A percentile compares a stretch with the other conserved stretches of the same genome.
phyloP scores from a whole-genome alignment of 1,284 basidiomycete species.

The Tylopilus microsporus region DNA sequence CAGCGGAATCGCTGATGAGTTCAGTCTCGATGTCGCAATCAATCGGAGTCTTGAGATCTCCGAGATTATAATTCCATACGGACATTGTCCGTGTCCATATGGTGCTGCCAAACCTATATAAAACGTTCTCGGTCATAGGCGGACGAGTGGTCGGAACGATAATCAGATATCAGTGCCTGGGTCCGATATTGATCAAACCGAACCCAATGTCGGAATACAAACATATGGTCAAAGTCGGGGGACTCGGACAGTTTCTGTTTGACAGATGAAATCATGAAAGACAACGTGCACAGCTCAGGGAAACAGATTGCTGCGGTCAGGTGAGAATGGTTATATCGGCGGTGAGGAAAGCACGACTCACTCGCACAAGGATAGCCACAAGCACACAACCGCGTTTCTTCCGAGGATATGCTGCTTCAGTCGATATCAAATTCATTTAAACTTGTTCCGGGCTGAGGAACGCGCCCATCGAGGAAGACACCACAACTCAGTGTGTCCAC shows the following conservation, averaged over 20 bases:
- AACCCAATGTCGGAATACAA: background rate
- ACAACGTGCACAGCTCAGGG: background rate
- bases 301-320: slow-evolving; percentile 2
- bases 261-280: background rate
- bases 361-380: slow-evolving; percentile 1
- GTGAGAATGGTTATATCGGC: background rate
- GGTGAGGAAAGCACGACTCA: background rate
- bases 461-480: background rate
- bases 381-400: background rate
- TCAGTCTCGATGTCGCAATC: background rate
- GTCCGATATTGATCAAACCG: background rate
- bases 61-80: background rate
- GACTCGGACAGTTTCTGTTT: background rate
- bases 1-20: background rate
- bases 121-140: background rate
- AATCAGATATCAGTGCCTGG: background rate
- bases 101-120: background rate
- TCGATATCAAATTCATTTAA: background rate
- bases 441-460: background rate
- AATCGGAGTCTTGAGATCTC: background rate
- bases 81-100: background rate
- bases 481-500: background rate
- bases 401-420: slow-evolving; percentile 4
- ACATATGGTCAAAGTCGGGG: background rate
- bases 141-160: background rate